These are phyloP conservation scores for Phaeosphaeria sp. DNA, from an alignment of 2,329 filamentous ascomycete genomes.

Conservation along the genomic window DNA sequence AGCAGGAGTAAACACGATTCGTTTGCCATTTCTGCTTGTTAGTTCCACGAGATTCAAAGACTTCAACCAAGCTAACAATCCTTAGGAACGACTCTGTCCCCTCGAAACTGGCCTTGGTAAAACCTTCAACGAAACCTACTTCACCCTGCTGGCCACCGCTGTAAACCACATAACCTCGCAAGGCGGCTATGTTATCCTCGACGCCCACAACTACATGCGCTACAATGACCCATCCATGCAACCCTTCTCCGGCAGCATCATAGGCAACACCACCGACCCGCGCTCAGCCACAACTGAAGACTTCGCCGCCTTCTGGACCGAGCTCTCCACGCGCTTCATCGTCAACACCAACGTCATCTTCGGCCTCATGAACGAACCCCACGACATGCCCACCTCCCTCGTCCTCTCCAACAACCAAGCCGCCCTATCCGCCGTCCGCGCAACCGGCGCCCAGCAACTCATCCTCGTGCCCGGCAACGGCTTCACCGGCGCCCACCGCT, in stretches of 20 bases:
- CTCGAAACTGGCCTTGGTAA: constrained; percentile 55
- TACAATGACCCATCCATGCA: constrained; percentile 61
- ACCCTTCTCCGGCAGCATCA: constrained; percentile 57
- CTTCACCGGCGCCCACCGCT: constrained; percentile 59
- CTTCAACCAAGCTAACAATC: constrained; percentile 2
- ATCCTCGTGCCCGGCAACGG: constrained; percentile 59
- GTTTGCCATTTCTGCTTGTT: constrained; percentile 55
- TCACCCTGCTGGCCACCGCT: constrained; percentile 53
- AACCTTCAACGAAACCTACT: constrained; percentile 61
- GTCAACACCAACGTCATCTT: constrained; percentile 56
- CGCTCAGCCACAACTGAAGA: constrained; percentile 56
- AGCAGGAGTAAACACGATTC: constrained; percentile 47
- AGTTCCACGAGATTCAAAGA: not conserved
- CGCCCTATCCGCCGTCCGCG: constrained; percentile 55
- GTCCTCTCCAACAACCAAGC: constrained; percentile 58
- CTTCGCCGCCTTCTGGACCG: constrained; percentile 59
- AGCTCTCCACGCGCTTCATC: constrained; percentile 56
- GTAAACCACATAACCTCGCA: constrained; percentile 60
- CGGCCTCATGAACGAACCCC: constrained; percentile 60
- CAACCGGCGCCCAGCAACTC: constrained; percentile 53
- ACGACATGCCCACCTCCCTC: constrained; percentile 57
- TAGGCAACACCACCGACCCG: constrained; percentile 56
- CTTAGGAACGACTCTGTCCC: constrained; percentile 58
- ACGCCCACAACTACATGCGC: constrained; percentile 61
- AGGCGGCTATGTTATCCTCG: constrained; percentile 56